These are phyloP conservation scores for Colletotrichum sp. DNA, from an alignment of 2,329 filamentous ascomycete genomes.

Conservation along the genomic window DNA sequence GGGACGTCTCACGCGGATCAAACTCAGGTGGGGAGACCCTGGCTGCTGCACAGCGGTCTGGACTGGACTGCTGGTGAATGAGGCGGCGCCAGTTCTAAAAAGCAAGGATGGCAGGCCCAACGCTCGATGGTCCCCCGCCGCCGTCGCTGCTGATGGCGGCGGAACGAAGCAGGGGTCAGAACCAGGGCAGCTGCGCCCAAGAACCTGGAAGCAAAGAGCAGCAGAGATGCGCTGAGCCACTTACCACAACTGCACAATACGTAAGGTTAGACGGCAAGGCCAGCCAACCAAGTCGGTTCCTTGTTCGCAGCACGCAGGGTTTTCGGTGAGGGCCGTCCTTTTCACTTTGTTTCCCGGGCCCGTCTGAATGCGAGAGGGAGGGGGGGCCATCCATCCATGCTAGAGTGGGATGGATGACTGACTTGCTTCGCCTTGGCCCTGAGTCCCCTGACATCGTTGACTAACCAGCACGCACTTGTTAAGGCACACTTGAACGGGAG, in stretches of 20 bases:
- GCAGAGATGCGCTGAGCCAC: neutral
- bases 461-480: neutral
- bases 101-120: conserved; percentile 13
- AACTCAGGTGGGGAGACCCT: conserved; percentile 6
- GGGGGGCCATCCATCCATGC: neutral
- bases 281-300: neutral
- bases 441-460: conserved; percentile 2
- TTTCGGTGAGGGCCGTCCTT: conserved; percentile 7
- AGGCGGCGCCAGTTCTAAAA: neutral
- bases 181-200: conserved; percentile 16
- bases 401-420: conserved; percentile 1
- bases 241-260: neutral
- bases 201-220: neutral
- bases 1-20: conserved; percentile 8
- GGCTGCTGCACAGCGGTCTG: conserved; percentile 1
- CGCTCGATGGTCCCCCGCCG: neutral
- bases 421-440: conserved; percentile 2
- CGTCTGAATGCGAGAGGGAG: conserved; percentile 1
- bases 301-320: neutral
- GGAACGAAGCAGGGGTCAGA: conserved; percentile 5
- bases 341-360: neutral
- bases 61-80: neutral
- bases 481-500: neutral
- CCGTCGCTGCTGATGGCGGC: neutral
- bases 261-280: neutral